Percentiles rank a stretch among this genome's conserved stretches.
phyloP scores from a whole-genome alignment of 176 grass and related monocot genomes.

The Bromus sterilis region DNA sequence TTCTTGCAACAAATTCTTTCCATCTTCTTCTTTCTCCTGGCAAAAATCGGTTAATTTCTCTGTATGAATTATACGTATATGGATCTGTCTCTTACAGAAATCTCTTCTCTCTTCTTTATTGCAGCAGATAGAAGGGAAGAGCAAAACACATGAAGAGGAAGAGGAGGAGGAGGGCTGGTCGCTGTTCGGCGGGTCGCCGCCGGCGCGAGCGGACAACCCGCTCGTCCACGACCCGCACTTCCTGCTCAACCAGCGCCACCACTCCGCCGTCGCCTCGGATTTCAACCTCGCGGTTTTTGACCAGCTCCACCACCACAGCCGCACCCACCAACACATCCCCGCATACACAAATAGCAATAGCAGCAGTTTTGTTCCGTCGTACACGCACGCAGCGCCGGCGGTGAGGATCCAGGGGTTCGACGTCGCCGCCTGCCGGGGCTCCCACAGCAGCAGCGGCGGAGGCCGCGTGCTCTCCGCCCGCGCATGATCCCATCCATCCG shows the following conservation, averaged over 20 bases:
- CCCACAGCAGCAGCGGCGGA: constrained; percentile 17
- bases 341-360: not conserved
- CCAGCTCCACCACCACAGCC: constrained; percentile 2
- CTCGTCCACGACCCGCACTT: constrained; percentile 63
- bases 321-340: constrained; percentile 6
- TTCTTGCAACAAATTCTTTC: not conserved
- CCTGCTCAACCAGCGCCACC: constrained; percentile 40
- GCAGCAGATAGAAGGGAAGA: constrained; percentile 17
- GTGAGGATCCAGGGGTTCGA: constrained; percentile 76
- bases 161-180: constrained; percentile 3
- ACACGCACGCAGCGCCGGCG: constrained; percentile 22
- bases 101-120: not conserved
- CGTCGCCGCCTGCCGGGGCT: constrained; percentile 45
- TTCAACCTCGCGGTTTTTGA: constrained; percentile 39
- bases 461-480: constrained; percentile 52
- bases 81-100: not conserved
- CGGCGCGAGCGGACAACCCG: constrained; percentile 61
- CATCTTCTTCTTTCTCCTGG: not conserved
- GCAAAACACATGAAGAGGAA: not conserved
- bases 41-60: not conserved
- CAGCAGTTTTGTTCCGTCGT: constrained; percentile 48
- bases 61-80: not conserved
- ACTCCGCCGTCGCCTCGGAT: not conserved
- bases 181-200: constrained; percentile 59
- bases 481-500: constrained; percentile 24